Base-by-base conservation (phyloP, 2,329 filamentous ascomycete genomes). In the Teratosphaeria viscida region DNA sequence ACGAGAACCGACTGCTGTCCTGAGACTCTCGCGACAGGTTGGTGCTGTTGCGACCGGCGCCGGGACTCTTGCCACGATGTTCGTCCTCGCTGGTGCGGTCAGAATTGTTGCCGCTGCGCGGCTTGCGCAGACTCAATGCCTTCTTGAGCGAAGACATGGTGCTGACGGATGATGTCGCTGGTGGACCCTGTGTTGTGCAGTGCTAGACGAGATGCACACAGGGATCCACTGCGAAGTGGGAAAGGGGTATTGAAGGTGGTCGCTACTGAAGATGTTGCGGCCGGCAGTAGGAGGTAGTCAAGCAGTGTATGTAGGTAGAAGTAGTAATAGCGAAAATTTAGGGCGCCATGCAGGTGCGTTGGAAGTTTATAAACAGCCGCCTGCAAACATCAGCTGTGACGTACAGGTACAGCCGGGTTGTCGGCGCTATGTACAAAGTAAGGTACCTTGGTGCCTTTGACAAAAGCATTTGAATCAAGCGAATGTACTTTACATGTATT, bases 131-230 rank as follows among this genome's bases (percentile, higher is more conserved):
- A 56, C 72, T 71, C 67, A 79, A 69, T 32, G 75, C 77, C 67
- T 78, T 78, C 66, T 78, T 79, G 64, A 79, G 74, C 57, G 76
- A 75, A 10, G 68, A 66, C 70, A 71, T 72, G 61, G 53, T 63
- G 55, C 47, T 32, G 39, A 5, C 29, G 52, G 52, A 2, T 29
- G 43, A 16, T 29, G 43, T 49, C 43, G 43, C 43, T 6, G 14
- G 53, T 55, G 34, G 53, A 37, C 32, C 53, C 34, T 32, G 53
- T 55, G 53, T 55, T 55, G 34, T 32, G 53, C 29, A 55, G 27
- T 55, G 27, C 29, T 37, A 19, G 34, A 55, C 29, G 34, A 55
- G 27, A 32, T 55, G 53, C 27, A 32, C 53, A 23, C 14, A 55
- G 27, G 53, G 23, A 19, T 49, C 43, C 43, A 49, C 43, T 23